These are phyloP conservation scores for Spathaspora boniae DNA, from an alignment of 805 yeast species.

Conservation along the genomic window DNA sequence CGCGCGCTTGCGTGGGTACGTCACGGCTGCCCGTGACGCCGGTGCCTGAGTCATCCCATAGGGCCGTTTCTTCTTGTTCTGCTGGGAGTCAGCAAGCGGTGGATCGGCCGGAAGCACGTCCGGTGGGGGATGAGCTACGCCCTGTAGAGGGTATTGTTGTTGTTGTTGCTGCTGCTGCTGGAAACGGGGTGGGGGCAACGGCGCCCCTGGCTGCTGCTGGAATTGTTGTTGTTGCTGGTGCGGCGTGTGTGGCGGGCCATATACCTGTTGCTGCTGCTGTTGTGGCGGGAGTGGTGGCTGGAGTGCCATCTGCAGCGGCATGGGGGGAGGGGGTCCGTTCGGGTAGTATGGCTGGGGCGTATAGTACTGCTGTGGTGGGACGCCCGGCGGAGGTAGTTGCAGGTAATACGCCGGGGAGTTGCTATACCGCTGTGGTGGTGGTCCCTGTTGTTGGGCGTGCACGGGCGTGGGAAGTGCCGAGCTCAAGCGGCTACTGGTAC, in stretches of 20 bases:
- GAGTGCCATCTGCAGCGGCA: not conserved
- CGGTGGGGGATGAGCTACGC: not conserved
- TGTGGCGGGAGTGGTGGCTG: too few relatives aligned
- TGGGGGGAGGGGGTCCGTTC: not conserved
- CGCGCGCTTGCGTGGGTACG: slow-evolving; percentile 25
- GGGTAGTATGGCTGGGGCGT: too few relatives aligned
- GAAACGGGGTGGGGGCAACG: slow-evolving; percentile 2
- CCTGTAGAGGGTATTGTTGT: slow-evolving; percentile 2
- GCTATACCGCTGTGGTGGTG: too few relatives aligned
- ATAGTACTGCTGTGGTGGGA: too few relatives aligned
- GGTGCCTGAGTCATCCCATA: slow-evolving; percentile 2
- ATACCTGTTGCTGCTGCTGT: slow-evolving; percentile 7
- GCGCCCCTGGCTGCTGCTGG: slow-evolving; percentile 9
- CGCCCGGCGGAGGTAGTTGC: too few relatives aligned
- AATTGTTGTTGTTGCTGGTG: slow-evolving; percentile 8
- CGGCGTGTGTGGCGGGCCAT: slow-evolving; percentile 1
- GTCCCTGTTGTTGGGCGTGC: too few relatives aligned
- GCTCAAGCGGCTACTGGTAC: too few relatives aligned
- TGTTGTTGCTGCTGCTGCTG: slow-evolving; percentile 11
- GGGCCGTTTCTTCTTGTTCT: slow-evolving; percentile 11
- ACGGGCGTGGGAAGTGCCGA: too few relatives aligned
- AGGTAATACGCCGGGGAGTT: too few relatives aligned
- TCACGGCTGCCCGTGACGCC: slow-evolving; percentile 17
- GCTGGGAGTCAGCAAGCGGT: too few relatives aligned
- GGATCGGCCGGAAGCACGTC: not conserved